phyloP scores from a whole-genome alignment of 495 filamentous ascomycete genomes.

The Xylaria sp. region DNA sequence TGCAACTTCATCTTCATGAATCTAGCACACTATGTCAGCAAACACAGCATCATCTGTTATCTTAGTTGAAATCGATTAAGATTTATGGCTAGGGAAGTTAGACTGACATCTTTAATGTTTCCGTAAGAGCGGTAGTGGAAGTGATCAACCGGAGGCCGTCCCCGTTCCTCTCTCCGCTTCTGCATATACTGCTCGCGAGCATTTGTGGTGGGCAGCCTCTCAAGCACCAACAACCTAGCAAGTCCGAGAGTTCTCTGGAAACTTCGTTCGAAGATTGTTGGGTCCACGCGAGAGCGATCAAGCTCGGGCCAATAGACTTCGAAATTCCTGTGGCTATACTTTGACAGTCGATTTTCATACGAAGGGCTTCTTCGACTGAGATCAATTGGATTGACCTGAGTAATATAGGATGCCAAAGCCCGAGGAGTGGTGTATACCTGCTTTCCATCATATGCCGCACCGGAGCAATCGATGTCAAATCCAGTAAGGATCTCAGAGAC shows the following conservation, averaged over 20 bases:
- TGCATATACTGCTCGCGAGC: constrained; percentile 71
- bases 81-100: not conserved
- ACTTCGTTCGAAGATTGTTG: constrained; percentile 82
- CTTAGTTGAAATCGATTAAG: not conserved
- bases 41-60: not conserved
- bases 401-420: constrained; percentile 74
- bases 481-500: constrained; percentile 82
- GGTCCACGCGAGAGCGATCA: constrained; percentile 75
- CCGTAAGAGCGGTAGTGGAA: constrained; percentile 46
- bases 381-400: constrained; percentile 81
- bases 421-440: constrained; percentile 78
- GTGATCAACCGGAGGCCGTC: constrained; percentile 58
- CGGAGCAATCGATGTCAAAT: constrained; percentile 85
- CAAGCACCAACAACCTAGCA: constrained; percentile 80
- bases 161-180: constrained; percentile 71
- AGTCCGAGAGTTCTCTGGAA: constrained; percentile 76
- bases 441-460: constrained; percentile 77
- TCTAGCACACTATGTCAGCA: constrained; percentile 10
- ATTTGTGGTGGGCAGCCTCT: constrained; percentile 69
- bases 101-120: constrained; percentile 70
- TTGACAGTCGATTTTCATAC: constrained; percentile 86
- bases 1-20: constrained; percentile 74
- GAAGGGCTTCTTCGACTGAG: constrained; percentile 79
- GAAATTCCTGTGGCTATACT: constrained; percentile 83
- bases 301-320: constrained; percentile 79